Evolutionary conservation across 495 filamentous ascomycete species (phyloP), one percentile per base, ranked within the genome.

Genomic region (Daldinia loculata): DNA sequence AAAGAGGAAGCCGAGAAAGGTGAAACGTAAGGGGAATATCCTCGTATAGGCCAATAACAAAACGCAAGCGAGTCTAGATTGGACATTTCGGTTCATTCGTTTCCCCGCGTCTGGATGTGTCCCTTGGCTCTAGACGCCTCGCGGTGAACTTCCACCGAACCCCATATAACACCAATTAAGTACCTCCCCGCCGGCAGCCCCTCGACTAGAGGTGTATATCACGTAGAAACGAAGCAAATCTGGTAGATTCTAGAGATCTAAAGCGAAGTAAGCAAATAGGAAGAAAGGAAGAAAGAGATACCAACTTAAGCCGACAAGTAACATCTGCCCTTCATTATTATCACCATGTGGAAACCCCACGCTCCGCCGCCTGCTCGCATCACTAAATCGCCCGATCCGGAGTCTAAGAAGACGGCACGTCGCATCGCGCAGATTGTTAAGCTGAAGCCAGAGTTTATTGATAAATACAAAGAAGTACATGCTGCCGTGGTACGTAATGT

Each of bases 401-500:
- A 66, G 56, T 43, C 66, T 26, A 63, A 70, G 73, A 75, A 82
- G 62, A 75, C 81, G 0, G 82, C 80, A 57, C 84, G 84, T 32
- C 85, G 89, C 30, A 82, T 90, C 68, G 88, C 84, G 8, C 91
- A 93, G 76, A 88, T 91, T 61, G 83, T 93, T 65, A 89, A 89
- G 72, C 84, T 94, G 39, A 91, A 91, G 77, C 85, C 88, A 27
- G 87, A 88, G 48, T 86, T 78, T 51, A 76, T 89, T 14, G 83
- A 83, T 19, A 84, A 86, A 53, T 93, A 93, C 79, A 93, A 92
- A 74, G 83, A 90, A 78, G 87, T 87, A 61, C 91, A 93, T 67
- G 87, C 86, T 3, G 83, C 84, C 11, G 90, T 92, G 0, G 43
- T 48, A 14, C 19, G 43, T 48, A 2, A 24, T 12, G 43, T 22